A percentile compares a stretch with the other conserved stretches of the same genome.
Conservation (phyloP, 2,329 filamentous ascomycete species). For the Anthostomella pinea region DNA sequence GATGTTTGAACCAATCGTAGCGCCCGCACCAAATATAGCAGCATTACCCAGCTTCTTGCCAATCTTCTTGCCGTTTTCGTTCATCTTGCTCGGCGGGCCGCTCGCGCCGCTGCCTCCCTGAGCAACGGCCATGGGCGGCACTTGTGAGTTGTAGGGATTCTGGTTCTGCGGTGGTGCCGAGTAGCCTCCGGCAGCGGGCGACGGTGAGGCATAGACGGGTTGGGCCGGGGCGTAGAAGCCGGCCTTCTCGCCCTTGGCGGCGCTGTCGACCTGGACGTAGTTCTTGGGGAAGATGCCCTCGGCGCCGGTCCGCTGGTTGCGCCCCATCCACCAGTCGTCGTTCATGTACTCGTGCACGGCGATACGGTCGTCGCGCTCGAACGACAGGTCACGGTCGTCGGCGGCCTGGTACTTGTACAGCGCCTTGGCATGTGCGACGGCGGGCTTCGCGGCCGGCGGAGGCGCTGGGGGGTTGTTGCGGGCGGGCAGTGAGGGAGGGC, state of each 20-base stretch:
- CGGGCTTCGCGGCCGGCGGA: constrained; percentile 46
- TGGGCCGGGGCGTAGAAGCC: constrained; percentile 30
- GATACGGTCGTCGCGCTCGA: constrained; percentile 78
- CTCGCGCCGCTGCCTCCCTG: constrained; percentile 47
- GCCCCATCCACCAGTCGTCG: constrained; percentile 93
- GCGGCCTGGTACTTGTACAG: constrained; percentile 79
- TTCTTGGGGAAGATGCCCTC: constrained; percentile 95
- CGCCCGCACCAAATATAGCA: constrained; percentile 89
- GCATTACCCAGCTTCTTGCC: constrained; percentile 86
- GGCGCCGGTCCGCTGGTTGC: constrained; percentile 74
- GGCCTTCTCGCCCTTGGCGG: constrained; percentile 55
- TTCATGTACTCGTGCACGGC: constrained; percentile 91
- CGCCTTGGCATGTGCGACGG: constrained; percentile 73
- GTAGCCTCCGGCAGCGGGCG: constrained; percentile 35
- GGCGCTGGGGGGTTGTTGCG: constrained; percentile 39
- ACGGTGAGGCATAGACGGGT: constrained; percentile 26
- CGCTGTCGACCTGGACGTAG: constrained; percentile 76
- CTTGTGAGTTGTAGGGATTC: constrained; percentile 65
- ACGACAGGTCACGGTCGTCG: constrained; percentile 77
- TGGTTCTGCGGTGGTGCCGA: constrained; percentile 42
- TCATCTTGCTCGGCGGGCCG: constrained; percentile 57
- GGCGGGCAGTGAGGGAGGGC: constrained; percentile 30
- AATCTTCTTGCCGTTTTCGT: constrained; percentile 85
- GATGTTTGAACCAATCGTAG: constrained; percentile 84
- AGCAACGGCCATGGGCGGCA: constrained; percentile 72